These are phyloP conservation scores for Ceratocystis eucalypticola DNA, from an alignment of 2,329 filamentous ascomycete species.

Conservation along the genomic window DNA sequence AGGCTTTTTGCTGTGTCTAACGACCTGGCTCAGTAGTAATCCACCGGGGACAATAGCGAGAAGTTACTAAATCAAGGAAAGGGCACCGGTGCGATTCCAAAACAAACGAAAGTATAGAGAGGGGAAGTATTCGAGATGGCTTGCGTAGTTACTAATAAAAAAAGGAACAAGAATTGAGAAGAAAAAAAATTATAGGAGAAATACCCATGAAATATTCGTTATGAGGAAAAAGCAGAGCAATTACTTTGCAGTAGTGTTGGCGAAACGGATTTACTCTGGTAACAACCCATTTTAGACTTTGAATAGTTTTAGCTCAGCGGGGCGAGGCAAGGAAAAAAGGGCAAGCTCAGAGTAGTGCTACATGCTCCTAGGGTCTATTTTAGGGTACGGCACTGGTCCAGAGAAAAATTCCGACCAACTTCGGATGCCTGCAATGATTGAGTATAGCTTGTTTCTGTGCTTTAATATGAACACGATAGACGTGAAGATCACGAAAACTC, in stretches of 20 bases:
- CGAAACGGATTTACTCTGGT: neutral
- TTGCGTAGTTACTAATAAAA: neutral
- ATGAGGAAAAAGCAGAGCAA: neutral
- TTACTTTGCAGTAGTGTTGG: neutral
- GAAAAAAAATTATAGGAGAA: neutral
- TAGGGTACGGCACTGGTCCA: neutral
- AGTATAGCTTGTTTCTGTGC: neutral
- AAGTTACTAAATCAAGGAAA: conserved; percentile 16
- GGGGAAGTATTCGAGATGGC: conserved; percentile 2
- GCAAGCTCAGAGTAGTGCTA: neutral
- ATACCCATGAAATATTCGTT: neutral
- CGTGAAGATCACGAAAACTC: too few relatives aligned
- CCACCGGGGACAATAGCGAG: conserved; percentile 17
- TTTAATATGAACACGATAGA: too few relatives aligned
- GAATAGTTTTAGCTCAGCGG: conserved; percentile 3
- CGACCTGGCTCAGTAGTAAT: conserved; percentile 14
- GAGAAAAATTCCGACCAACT: neutral
- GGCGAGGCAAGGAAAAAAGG: neutral
- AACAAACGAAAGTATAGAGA: conserved; percentile 18
- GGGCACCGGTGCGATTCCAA: conserved; percentile 20
- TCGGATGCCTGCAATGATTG: neutral
- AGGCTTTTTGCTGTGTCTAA: conserved; percentile 11
- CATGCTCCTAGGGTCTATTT: neutral
- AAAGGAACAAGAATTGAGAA: neutral
- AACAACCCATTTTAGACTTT: neutral